phyloP scores from a whole-genome alignment of 345 rosid species.

The Syzygium aromaticum region DNA sequence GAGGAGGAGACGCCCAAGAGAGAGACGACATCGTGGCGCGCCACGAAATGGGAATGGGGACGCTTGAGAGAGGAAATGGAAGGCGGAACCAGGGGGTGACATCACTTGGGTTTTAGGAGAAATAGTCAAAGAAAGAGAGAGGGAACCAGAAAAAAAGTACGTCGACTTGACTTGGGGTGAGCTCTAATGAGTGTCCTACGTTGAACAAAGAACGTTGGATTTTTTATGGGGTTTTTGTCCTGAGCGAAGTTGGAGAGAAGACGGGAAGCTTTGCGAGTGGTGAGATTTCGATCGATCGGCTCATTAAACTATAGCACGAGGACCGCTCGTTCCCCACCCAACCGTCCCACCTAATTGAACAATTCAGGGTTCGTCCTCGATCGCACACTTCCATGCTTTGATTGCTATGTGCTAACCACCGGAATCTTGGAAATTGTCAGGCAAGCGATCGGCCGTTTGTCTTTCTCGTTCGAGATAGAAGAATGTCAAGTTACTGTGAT shows the following conservation, averaged over 20 bases:
- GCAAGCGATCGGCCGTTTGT: too few species aligned
- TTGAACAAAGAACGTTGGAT: neutral
- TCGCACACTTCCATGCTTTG: neutral
- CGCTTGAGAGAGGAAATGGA: neutral
- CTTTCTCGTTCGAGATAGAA: neutral
- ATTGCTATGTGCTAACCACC: neutral
- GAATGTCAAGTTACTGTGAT: neutral
- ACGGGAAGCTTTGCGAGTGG: neutral
- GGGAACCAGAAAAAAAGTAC: neutral
- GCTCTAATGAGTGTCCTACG: accelerated
- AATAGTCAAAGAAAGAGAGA: neutral
- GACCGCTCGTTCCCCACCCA: neutral
- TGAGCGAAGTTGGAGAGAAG: neutral
- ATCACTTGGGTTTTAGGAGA: neutral
- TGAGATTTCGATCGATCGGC: too few species aligned
- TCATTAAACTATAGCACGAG: neutral
- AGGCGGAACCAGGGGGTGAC: neutral
- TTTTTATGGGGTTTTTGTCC: neutral
- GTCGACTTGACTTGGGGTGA: neutral
- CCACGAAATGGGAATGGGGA: neutral
- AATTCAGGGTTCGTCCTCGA: neutral
- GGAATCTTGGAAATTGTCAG: neutral
- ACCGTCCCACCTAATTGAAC: neutral
- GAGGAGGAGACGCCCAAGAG: neutral
- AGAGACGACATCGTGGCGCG: neutral